Base-by-base conservation (phyloP, 768 basidiomycete genomes). In the Sarcodon aspratus region DNA sequence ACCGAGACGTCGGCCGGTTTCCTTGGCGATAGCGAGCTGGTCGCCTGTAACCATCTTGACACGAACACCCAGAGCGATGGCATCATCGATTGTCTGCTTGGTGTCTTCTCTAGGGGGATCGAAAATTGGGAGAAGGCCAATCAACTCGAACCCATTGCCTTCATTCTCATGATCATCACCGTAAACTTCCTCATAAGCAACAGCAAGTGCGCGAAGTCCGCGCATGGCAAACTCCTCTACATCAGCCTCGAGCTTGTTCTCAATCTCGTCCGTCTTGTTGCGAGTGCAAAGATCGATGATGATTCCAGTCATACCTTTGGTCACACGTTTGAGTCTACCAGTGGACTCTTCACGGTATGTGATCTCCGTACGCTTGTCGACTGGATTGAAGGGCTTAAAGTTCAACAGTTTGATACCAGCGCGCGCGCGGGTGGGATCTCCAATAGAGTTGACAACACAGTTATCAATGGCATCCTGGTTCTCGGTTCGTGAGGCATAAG, bases 311-410 rank as follows among this genome's bases (percentile, higher is more conserved):
- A 95, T 95, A 63, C 92, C 92, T 80, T 95, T 95, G 63, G 92
- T 94, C 58, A 92, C 92, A 58, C 92, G 87, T 79, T 92, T 93
- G 55, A 95, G 76, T 63, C 83, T 88, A 65, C 92, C 92, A n/a
- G 85, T 74, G 8, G 86, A 73, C 63, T 89, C 82, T 61, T 93
- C 91, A 40, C 78, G 81, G 71, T 94, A 95, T 45, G 92, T 95
- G 63, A 93, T 91, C 69, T 94, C 92, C 49, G 92, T 95, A 58
- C 92, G 87, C 74, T 94, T 94, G 76, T 92, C 89, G 55, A 91
- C 88, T 40, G 92, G 92, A 74, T 95, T 93, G 77, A 94, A 95
- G 6, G 92, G 92, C 72, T 94, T 94, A 75, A 95, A 95, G 66
- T 95, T 91, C 60, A 94, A 72, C 43, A 95, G 82, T 62, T 85